Evolutionary conservation across 768 basidiomycete species (phyloP), one percentile per base, ranked within the genome.

Genomic region (Boletus reticuloceps): DNA sequence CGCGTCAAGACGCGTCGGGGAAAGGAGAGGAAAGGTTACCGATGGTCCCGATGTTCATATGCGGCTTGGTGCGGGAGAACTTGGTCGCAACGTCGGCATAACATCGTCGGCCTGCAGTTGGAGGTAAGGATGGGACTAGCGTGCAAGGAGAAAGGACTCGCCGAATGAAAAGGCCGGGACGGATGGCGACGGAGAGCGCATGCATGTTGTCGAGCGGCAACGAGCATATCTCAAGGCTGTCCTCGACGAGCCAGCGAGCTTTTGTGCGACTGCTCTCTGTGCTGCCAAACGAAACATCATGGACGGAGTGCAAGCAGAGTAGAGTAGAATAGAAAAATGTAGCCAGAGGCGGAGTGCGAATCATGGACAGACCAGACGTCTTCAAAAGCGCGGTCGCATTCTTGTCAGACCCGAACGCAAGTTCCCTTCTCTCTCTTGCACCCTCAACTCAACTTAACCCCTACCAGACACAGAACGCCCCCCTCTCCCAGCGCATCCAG

Each of bases 11-110:
- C 56, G 62, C 58, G 59, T 72, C 50, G 39, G 20, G 17, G 9
- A 10, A 10, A 50, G 17, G 32, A 34, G 38, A 38, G 17, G 17
- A 20, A 4, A 29, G 3, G 17, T 39, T 69, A 89, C 91, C 91
- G 66, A 94, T 94, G 48, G 92, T 94, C 60, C 93, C 93, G 66
- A 96, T 91, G 79, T 96, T 96, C 89, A 96, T 88, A 69, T 95
- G 93, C 51, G 91, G 89, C 71, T 94, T 94, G 17, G 75, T 74
- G 39, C 91, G 88, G 43, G 84, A 79, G 74, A 82, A 94, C 64
- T 80, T 81, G 40, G 63, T 45, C 6, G 71, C 67, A 44, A 75
- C 74, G 58, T 93, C 91, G 46, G 91, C 91, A 74, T 93, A 93
- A 19, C 86, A 81, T 68, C 91, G 82, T 43, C 67, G 57, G 14